phyloP scores from a whole-genome alignment of 129 eudicot genomes.

The Artemisia tridentata region DNA sequence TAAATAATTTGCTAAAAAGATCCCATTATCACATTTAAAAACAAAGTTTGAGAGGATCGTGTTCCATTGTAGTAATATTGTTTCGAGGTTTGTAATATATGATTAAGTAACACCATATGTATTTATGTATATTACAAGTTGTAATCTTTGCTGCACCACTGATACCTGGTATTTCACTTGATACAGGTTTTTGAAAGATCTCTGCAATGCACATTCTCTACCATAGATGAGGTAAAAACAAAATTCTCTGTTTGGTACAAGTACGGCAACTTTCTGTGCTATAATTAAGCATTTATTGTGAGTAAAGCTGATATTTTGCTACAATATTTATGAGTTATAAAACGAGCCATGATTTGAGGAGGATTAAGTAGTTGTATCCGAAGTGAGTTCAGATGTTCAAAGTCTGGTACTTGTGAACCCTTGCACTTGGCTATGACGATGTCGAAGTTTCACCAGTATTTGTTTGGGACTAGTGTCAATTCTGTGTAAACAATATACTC shows the following conservation, averaged over 20 bases:
- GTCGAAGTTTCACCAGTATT: too few species aligned
- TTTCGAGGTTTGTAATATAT: slow-evolving; percentile 14
- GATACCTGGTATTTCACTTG: slow-evolving; percentile 8
- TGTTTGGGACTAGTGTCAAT: too few species aligned
- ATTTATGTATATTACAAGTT: neutral
- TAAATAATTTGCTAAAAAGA: slow-evolving; percentile 3
- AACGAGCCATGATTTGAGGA: too few species aligned
- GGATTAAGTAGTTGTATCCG: too few species aligned
- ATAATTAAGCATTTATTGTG: too few species aligned
- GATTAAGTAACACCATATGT: neutral
- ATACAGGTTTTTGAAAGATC: slow-evolving; percentile 86
- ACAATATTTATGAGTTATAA: too few species aligned
- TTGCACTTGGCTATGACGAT: too few species aligned
- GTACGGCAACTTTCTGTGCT: neutral
- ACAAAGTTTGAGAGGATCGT: neutral
- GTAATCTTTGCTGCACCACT: neutral
- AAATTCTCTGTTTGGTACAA: neutral
- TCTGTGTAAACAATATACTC: too few species aligned
- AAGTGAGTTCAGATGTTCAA: too few species aligned
- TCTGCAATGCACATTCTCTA: slow-evolving; percentile 70
- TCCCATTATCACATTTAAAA: neutral
- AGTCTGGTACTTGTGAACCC: too few species aligned
- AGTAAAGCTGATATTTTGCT: too few species aligned
- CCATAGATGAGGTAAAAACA: slow-evolving; percentile 73
- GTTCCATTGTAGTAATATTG: slow-evolving; percentile 11